These are phyloP conservation scores for Moesziomyces globuligerus DNA, from an alignment of 1,284 basidiomycete genomes.

Conservation along the genomic window DNA sequence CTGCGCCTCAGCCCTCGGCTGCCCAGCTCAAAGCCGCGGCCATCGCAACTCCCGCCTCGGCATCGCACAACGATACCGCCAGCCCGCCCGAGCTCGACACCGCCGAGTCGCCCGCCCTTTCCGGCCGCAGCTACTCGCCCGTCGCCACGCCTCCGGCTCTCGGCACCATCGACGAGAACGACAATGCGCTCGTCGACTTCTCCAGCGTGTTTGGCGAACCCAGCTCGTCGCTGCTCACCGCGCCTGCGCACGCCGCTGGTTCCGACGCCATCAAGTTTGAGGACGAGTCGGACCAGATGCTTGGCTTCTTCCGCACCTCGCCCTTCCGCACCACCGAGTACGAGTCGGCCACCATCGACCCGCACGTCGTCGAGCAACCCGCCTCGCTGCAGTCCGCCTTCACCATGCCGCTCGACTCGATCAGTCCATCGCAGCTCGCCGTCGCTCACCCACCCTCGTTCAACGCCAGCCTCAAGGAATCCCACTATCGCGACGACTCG, in stretches of 20 bases:
- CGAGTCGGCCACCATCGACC: conserved; percentile 46
- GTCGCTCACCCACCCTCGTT: not conserved
- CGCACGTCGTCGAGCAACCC: conserved; percentile 39
- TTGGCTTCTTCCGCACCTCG: conserved; percentile 40
- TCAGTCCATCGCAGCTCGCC: conserved; percentile 14
- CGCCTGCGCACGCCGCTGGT: not conserved
- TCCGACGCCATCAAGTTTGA: conserved; percentile 28
- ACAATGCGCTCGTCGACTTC: conserved; percentile 29
- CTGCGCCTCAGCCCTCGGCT: conserved; percentile 18
- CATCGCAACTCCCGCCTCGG: not conserved
- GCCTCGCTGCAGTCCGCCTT: conserved; percentile 2
- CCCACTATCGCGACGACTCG: not conserved
- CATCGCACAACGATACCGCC: conserved; percentile 1
- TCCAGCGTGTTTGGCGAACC: conserved; percentile 30
- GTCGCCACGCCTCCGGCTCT: conserved; percentile 31
- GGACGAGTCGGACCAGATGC: conserved; percentile 27
- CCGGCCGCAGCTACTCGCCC: conserved; percentile 35
- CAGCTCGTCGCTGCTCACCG: conserved; percentile 16
- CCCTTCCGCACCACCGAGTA: conserved; percentile 35
- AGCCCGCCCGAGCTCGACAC: conserved; percentile 40
- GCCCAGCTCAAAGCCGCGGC: not conserved
- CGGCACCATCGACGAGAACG: conserved; percentile 17
- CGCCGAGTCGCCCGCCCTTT: conserved; percentile 37
- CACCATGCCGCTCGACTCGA: conserved; percentile 17
- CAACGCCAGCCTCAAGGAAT: conserved; percentile 13